Conservation (phyloP, 2,329 filamentous ascomycete species). For the Fusarium agapanthi region DNA sequence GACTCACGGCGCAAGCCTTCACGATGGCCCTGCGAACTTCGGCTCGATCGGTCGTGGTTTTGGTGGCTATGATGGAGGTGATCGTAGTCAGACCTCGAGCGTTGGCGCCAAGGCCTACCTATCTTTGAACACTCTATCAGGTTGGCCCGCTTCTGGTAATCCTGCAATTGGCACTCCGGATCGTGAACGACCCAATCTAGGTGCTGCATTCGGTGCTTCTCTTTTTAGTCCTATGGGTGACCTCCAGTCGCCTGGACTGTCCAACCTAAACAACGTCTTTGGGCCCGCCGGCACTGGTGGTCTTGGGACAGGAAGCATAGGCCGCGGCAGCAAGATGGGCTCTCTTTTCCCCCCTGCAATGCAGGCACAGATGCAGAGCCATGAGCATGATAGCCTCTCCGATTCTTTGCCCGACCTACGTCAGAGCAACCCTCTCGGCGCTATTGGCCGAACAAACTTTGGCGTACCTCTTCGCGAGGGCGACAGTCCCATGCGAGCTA, state of each 20-base stretch:
- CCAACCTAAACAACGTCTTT: slow-evolving; percentile 75
- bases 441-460: slow-evolving; percentile 71
- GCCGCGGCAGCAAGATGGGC: slow-evolving; percentile 82
- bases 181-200: slow-evolving; percentile 66
- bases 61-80: slow-evolving; percentile 72
- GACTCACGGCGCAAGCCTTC: slow-evolving; percentile 52
- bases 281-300: slow-evolving; percentile 66
- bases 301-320: slow-evolving; percentile 70
- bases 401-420: slow-evolving; percentile 69
- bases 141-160: slow-evolving; percentile 66
- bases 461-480: slow-evolving; percentile 63
- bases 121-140: slow-evolving; percentile 67
- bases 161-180: slow-evolving; percentile 73
- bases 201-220: slow-evolving; percentile 76
- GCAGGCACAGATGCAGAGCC: slow-evolving; percentile 87
- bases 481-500: slow-evolving; percentile 66
- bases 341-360: slow-evolving; percentile 88
- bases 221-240: slow-evolving; percentile 82
- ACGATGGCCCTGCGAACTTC: slow-evolving; percentile 59
- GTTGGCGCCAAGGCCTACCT: slow-evolving; percentile 79
- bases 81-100: slow-evolving; percentile 93
- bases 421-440: slow-evolving; percentile 69
- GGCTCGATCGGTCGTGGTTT: slow-evolving; percentile 64
- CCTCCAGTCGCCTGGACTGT: slow-evolving; percentile 77
- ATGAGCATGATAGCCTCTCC: slow-evolving; percentile 70